Evolutionary conservation across 345 rosid species (phyloP).

Genomic region (Lumnitzera racemosa): DNA sequence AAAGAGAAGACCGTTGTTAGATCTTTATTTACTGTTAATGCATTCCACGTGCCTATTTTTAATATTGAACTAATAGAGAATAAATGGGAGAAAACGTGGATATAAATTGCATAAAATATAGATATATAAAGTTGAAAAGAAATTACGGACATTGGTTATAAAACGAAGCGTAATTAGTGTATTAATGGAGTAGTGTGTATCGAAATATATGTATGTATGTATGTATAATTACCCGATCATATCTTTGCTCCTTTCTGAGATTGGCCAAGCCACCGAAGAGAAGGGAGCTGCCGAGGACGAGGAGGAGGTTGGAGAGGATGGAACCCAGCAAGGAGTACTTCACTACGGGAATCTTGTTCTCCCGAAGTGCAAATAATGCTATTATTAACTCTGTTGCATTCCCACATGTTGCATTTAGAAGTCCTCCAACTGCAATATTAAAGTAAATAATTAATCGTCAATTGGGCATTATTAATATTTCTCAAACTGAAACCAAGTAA

Average conservation of each 20-base stretch:
- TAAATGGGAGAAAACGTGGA: no score
- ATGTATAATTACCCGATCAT: constrained; percentile 48
- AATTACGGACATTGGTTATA: no score
- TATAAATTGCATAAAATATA: no score
- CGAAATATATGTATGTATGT: no score
- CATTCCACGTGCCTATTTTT: no score
- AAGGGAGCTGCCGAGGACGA: constrained; percentile 84
- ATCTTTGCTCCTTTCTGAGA: constrained; percentile 61
- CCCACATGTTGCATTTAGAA: constrained; percentile 92
- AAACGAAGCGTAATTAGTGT: no score
- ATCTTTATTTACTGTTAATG: no score
- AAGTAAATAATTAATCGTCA: no score
- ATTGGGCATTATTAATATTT: not conserved
- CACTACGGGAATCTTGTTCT: constrained; percentile 58
- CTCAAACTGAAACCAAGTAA: not conserved
- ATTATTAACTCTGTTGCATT: constrained; percentile 93
- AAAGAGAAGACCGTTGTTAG: no score
- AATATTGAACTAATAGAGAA: no score
- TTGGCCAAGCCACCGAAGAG: constrained; percentile 81
- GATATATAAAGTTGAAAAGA: no score
- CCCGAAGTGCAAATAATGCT: constrained; percentile 72
- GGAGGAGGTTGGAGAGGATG: constrained; percentile 77
- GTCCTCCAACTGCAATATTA: constrained; percentile 68
- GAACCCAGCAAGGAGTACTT: constrained; percentile 88
- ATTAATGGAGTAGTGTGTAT: no score